phyloP scores from a whole-genome alignment of 257 asterid genomes.

The Gentiana macrophylla region DNA sequence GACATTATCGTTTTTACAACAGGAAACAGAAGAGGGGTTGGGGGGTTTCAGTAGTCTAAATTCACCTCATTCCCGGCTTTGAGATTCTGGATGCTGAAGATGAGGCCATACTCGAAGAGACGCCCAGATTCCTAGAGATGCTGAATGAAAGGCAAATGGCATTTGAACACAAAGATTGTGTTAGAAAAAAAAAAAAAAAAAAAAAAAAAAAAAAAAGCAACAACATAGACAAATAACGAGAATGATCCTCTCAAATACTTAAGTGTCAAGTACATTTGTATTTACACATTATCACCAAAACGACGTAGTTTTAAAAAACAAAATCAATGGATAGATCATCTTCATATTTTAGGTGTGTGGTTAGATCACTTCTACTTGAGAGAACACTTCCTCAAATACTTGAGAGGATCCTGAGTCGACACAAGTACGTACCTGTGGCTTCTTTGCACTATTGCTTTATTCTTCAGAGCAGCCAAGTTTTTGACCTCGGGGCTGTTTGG shows the following conservation, averaged over 20 bases:
- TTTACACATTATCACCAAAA: too few species aligned
- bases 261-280: too few species aligned
- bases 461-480: slow-evolving; percentile 61
- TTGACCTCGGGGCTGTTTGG: slow-evolving; percentile 62
- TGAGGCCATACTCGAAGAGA: slow-evolving; percentile 11
- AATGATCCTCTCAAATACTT: too few species aligned
- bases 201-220: not conserved
- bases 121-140: slow-evolving; percentile 12
- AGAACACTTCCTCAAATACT: too few species aligned
- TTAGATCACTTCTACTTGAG: too few species aligned
- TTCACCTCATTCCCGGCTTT: slow-evolving; percentile 8
- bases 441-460: slow-evolving; percentile 32
- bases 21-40: too few species aligned
- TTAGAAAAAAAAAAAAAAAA: not conserved
- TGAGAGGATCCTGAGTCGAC: too few species aligned
- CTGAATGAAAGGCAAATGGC: slow-evolving; percentile 6
- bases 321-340: too few species aligned
- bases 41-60: not conserved
- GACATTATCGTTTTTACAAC: too few species aligned
- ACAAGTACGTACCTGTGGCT: slow-evolving; percentile 28
- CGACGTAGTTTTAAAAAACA: too few species aligned
- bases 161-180: not conserved
- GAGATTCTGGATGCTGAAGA: slow-evolving; percentile 15
- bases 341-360: too few species aligned
- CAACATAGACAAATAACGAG: too few species aligned